Evolutionary conservation across 768 basidiomycete species (phyloP).

Genomic region (Cyathus striatus): DNA sequence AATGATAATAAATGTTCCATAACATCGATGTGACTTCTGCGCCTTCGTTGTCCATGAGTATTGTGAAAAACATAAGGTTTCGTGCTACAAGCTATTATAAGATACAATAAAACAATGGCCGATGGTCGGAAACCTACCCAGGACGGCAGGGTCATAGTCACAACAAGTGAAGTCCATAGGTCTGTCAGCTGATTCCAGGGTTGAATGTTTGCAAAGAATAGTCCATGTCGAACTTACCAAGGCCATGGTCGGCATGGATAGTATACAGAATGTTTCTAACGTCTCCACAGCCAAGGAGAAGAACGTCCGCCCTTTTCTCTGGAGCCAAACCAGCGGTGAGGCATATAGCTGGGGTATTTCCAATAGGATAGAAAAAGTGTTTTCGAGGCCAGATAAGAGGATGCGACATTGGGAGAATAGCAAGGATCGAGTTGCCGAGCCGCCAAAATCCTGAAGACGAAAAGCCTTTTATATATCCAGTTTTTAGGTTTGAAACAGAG

Average conservation of each 20-base stretch:
- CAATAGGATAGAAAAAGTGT: slow-evolving; percentile 51
- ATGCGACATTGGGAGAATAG: slow-evolving; percentile 34
- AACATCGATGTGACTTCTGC: slow-evolving; percentile 9
- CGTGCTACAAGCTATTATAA: slow-evolving; percentile 28
- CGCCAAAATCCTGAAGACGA: not conserved
- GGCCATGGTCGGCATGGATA: slow-evolving; percentile 20
- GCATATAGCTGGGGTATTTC: slow-evolving; percentile 51
- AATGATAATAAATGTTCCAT: slow-evolving; percentile 48
- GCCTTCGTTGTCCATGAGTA: slow-evolving; percentile 28
- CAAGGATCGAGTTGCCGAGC: not conserved
- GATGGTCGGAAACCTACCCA: slow-evolving; percentile 27
- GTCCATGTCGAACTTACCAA: slow-evolving; percentile 12
- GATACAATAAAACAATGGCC: not conserved
- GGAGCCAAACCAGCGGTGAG: slow-evolving; percentile 43
- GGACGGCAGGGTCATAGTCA: slow-evolving; percentile 41
- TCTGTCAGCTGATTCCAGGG: slow-evolving; percentile 16
- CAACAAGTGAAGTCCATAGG: slow-evolving; percentile 45
- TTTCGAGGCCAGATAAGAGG: slow-evolving; percentile 37
- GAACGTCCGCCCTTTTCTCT: slow-evolving; percentile 39
- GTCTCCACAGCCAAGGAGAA: slow-evolving; percentile 56
- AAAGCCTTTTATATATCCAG: too few relatives aligned
- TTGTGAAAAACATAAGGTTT: slow-evolving; percentile 39
- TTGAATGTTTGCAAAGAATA: not conserved
- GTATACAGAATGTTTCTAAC: slow-evolving; percentile 51
- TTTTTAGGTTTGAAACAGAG: too few relatives aligned